Evolutionary conservation across 2,329 filamentous ascomycete genomes (phyloP), one percentile per base, ranked within the genome.

Genomic region (Akanthomyces uredinophilus): DNA sequence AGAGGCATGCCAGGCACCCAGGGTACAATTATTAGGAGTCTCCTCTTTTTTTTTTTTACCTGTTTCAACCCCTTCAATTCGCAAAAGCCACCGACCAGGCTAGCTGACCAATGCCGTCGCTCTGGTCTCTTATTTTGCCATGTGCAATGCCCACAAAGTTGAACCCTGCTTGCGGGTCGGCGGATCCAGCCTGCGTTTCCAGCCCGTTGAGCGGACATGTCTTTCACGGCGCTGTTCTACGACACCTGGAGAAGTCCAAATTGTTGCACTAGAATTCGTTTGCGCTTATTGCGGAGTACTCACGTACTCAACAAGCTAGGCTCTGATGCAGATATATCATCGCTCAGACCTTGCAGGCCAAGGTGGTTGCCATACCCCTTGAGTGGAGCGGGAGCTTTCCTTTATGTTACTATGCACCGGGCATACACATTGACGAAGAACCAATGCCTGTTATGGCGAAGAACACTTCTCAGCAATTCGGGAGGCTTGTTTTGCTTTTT

Each of bases 1-100:
- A 81, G 62, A 47, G 29, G 59, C 63, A 58, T 54, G 32, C 32
- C 32, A 35, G 8, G 8, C 4, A 32, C 62, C 62, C 14, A 39
- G 35, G 49, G 56, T 43, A 16, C 32, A 37, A 35, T 18, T 24
- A 35, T 5, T 35, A 35, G 35, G 22, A 32, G 46, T n/a, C 13
- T 32, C 20, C 43, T 37, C 49, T 49, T 46, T 61, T 49, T 46
- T 61, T 49, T 50, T 60, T n/a, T 47, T n/a, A n/a, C 49, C 55
- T 27, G 56, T 51, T 54, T 41, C 46, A 58, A 14, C 59, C 51
- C 52, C 41, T 44, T 41, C 16, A 39, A 29, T 54, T 55, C n/a
- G 35, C 16, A 16, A 35, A 56, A 56, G 10, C 54, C 20, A 56
- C 16, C 18, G 13, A 32, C 44, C 5, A 41, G 29, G n/a, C 13